Conservation (phyloP, 208 protist species). For the Phytomonas sp. region DNA sequence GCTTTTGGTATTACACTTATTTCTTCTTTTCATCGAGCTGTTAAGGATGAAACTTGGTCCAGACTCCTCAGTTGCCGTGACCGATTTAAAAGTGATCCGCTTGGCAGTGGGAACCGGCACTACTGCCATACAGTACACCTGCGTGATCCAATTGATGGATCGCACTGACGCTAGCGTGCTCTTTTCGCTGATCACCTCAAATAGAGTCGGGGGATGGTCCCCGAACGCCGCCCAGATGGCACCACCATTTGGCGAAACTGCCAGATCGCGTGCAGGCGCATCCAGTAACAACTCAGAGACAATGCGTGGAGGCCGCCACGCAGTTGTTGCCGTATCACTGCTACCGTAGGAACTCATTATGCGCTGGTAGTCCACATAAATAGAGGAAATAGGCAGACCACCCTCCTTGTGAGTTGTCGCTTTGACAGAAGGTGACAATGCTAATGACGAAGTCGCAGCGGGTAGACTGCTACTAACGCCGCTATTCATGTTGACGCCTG, state of each 20-base stretch:
- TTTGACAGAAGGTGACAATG: neutral
- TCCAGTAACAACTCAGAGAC: conserved; percentile 51
- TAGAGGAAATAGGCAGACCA: neutral
- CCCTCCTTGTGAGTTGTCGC: neutral
- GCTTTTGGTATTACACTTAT: conserved; percentile 14
- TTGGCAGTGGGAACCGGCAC: conserved; percentile 51
- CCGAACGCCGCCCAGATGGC: conserved; percentile 65
- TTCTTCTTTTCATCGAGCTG: conserved; percentile 8
- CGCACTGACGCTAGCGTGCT: conserved; percentile 35
- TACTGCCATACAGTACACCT: conserved; percentile 78
- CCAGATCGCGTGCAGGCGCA: conserved; percentile 45
- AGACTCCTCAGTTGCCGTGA: neutral
- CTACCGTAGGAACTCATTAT: neutral
- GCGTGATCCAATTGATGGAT: conserved; percentile 50
- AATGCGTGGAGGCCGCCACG: conserved; percentile 14
- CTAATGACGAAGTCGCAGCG: neutral
- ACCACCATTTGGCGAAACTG: conserved; percentile 47
- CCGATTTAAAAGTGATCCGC: conserved; percentile 59
- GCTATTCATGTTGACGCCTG: neutral
- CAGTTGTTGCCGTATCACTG: neutral
- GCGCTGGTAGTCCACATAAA: neutral
- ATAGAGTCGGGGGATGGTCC: conserved; percentile 56
- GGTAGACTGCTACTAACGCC: neutral
- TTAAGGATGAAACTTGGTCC: neutral
- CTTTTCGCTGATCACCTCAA: conserved; percentile 39